Percentiles rank a stretch among this genome's conserved stretches.
Evolutionary conservation across 2,329 filamentous ascomycete genomes (phyloP).

Genomic region (Alternaria sp.): DNA sequence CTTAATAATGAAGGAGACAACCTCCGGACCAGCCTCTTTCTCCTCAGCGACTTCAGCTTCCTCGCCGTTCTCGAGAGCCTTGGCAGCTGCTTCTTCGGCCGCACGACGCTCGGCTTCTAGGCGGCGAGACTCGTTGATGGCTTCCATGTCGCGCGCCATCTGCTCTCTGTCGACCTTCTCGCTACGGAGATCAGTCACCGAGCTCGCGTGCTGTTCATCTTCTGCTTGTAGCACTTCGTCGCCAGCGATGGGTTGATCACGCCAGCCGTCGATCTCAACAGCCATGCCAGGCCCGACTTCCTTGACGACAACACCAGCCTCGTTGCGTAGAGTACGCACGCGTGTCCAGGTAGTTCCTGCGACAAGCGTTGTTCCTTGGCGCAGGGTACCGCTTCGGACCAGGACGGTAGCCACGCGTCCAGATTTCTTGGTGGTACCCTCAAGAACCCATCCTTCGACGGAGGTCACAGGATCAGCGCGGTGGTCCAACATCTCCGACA

Average conservation of each 20-base stretch:
- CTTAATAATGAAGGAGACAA: conserved; percentile 85
- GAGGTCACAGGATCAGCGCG: conserved; percentile 77
- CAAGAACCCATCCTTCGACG: conserved; percentile 92
- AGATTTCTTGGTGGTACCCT: conserved; percentile 83
- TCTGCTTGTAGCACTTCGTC: conserved; percentile 85
- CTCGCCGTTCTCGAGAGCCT: conserved; percentile 31
- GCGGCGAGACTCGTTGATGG: conserved; percentile 72
- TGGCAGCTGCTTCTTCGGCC: conserved; percentile 57
- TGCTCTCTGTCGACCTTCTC: conserved; percentile 73
- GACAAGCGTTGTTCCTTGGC: conserved; percentile 80
- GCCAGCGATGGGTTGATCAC: conserved; percentile 82
- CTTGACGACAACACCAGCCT: conserved; percentile 73
- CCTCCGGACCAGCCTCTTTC: conserved; percentile 56
- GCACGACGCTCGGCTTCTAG: conserved; percentile 67
- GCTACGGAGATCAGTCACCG: conserved; percentile 76
- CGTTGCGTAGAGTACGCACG: conserved; percentile 83
- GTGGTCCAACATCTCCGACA: conserved; percentile 90
- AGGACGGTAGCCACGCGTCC: conserved; percentile 89
- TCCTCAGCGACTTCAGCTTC: conserved; percentile 46
- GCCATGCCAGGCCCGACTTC: conserved; percentile 87
- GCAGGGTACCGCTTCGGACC: conserved; percentile 84
- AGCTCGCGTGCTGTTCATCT: conserved; percentile 78
- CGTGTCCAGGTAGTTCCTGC: conserved; percentile 88
- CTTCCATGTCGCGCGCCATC: conserved; percentile 72
- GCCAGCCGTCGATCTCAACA: conserved; percentile 95